Base-by-base conservation (phyloP, 2,329 filamentous ascomycete genomes). In the Aureobasidium sp. region DNA sequence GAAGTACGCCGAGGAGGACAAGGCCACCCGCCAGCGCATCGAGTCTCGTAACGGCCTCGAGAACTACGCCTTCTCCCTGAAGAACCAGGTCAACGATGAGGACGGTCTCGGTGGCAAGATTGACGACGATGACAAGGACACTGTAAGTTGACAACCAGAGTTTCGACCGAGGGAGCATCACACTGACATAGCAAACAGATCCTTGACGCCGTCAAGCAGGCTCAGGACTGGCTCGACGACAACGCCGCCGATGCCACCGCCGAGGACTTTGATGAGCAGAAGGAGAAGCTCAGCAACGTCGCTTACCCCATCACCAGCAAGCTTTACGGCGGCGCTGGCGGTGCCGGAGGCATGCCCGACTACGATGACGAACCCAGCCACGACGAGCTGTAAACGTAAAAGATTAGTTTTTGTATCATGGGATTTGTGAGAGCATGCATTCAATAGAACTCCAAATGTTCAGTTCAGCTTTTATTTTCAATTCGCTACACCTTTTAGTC, bases 291-390 rank as follows among this genome's bases (percentile, higher is more conserved):
- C 69, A 95, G 90, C 71, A 89, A 89, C 77, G 90, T 97, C 67
- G 94, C 94, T 61, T 97, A 97, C 82, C 94, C 94, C 69, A 99
- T 99, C 80, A 99, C 94, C 71, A 96, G 90, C 82, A 99, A 99
- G 87, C 84, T 97, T 73, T 97, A 97, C 83, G 80, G 77, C 69
- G 81, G 83, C 71, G 86, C 70, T 64, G 69, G 65, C 47, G 71
- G 84, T 68, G 78, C 75, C 70, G 87, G 83, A 68, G 85, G 82
- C 66, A 76, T 76, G 73, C 74, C 76, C 58, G 84, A 82, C 68
- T 84, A 81, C 66, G 88, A 90, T 68, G 89, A 91, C 68, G 89
- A 77, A 68, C 73, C 76, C 64, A 71, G 71, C 52, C 79, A 81
- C 72, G 79, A 81, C 64, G 79, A 81, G 75, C 74, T 81, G 72